A percentile compares a stretch with the other conserved stretches of the same genome.
These are phyloP conservation scores for Rosa multiflora DNA, from an alignment of 306 rosid genomes.

Conservation along the genomic window DNA sequence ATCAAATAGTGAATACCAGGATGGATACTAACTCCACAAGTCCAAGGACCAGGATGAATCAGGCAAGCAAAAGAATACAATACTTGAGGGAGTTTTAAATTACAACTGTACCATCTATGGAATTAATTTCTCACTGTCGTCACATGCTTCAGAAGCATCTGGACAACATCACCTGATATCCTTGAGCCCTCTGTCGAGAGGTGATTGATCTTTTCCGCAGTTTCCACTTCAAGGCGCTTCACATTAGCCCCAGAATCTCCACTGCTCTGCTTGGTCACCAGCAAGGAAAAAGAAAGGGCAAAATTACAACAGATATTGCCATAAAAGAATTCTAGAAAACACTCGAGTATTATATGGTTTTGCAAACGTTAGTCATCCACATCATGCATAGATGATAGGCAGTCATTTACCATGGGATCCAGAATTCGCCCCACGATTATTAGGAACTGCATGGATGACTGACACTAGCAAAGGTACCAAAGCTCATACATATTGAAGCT, in stretches of 20 bases:
- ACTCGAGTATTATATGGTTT: background rate
- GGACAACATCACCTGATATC: conserved; percentile 66
- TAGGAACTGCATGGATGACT: background rate
- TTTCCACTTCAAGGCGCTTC: conserved; percentile 86
- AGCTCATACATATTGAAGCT: background rate
- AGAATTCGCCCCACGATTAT: background rate
- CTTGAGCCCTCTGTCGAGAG: conserved; percentile 61
- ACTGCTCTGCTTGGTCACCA: conserved; percentile 53
- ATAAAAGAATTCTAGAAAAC: background rate
- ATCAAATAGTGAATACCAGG: conserved; percentile 24
- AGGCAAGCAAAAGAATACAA: conserved; percentile 17
- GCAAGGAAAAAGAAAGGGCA: background rate
- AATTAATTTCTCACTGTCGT: conserved; percentile 67
- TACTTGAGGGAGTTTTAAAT: conserved; percentile 3
- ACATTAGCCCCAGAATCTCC: conserved; percentile 98
- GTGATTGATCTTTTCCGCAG: conserved; percentile 61
- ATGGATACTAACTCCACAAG: conserved; percentile 31
- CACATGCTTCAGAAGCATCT: conserved; percentile 80
- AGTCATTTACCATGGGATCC: conserved; percentile 1
- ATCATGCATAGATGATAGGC: background rate
- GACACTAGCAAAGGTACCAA: background rate
- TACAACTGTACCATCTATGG: conserved; percentile 20
- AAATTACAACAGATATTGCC: background rate
- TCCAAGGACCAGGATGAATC: conserved; percentile 29
- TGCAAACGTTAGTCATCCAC: background rate